Conservation (phyloP, 768 basidiomycete species). For the Termitomyces titanicus region DNA sequence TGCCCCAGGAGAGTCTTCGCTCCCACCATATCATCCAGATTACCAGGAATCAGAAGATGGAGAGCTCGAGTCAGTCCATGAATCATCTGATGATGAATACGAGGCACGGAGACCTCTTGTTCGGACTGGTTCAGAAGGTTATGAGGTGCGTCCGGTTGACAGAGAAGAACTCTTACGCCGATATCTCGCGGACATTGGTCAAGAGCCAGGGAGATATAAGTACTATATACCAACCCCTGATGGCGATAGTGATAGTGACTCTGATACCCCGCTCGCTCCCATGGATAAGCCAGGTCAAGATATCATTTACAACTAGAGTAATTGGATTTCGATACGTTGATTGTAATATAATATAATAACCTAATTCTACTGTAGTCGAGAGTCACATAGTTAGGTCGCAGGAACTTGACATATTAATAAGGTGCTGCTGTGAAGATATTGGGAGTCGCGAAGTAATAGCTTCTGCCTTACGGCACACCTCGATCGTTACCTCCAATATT, state of each 20-base stretch:
- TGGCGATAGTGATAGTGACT: conserved; percentile 39
- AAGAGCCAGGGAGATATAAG: conserved; percentile 59
- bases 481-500: conserved; percentile 26
- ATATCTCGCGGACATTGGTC: conserved; percentile 52
- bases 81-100: conserved; percentile 27
- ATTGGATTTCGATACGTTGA: not conserved
- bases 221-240: conserved; percentile 61
- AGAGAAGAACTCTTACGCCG: conserved; percentile 62
- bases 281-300: not conserved
- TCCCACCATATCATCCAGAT: conserved; percentile 80
- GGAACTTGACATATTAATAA: too few species aligned
- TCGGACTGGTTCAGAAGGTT: conserved; percentile 79
- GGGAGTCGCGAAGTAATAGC: conserved; percentile 13
- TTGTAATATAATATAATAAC: not conserved
- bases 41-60: conserved; percentile 39
- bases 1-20: conserved; percentile 36
- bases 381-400: not conserved
- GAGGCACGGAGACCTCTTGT: conserved; percentile 29
- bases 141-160: conserved; percentile 60
- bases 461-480: conserved; percentile 23
- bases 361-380: not conserved
- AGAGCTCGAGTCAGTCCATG: conserved; percentile 5
- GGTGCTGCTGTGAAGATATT: not conserved
- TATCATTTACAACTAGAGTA: not conserved
- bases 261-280: conserved; percentile 23